A percentile compares a stretch with the other conserved stretches of the same genome.
phyloP scores from a whole-genome alignment of 164 flowering plant species.

The Vitis vinifera region DNA sequence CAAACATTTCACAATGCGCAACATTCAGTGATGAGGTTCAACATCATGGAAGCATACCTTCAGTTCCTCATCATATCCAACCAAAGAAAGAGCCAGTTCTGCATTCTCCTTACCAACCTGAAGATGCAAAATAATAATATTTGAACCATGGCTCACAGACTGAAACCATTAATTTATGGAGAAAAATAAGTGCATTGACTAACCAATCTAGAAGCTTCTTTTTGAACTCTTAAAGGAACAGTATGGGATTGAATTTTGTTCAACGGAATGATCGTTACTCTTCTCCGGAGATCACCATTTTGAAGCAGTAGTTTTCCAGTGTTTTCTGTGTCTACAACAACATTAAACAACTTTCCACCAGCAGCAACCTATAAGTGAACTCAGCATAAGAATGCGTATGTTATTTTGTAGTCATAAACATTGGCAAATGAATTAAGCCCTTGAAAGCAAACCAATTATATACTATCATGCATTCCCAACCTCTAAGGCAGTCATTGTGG shows the following conservation, averaged over 20 bases:
- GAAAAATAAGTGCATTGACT: constrained; percentile 21
- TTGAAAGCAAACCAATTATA: neutral
- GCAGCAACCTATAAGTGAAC: constrained; percentile 66
- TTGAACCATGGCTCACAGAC: neutral
- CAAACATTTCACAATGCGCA: neutral
- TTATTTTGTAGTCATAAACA: neutral
- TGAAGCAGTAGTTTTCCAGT: constrained; percentile 90
- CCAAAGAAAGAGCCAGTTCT: constrained; percentile 83
- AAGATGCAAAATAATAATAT: constrained; percentile 15
- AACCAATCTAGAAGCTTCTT: constrained; percentile 76
- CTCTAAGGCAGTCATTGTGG: constrained; percentile 90
- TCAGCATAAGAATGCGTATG: neutral
- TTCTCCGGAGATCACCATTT: constrained; percentile 78
- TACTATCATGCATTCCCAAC: constrained; percentile 25
- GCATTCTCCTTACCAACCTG: constrained; percentile 96
- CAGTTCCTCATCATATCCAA: constrained; percentile 85
- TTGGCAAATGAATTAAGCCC: neutral
- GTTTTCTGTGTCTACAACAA: constrained; percentile 90
- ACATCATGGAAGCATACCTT: constrained; percentile 43
- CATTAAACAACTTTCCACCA: constrained; percentile 83
- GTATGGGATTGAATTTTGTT: constrained; percentile 74
- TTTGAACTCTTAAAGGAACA: constrained; percentile 59
- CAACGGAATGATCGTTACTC: constrained; percentile 93
- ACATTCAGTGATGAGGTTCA: neutral
- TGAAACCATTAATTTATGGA: neutral